Evolutionary conservation across 352 stramenopile species (phyloP), one percentile per base, ranked within the genome.

Genomic region (Thalassiosira livingstoniorum): DNA sequence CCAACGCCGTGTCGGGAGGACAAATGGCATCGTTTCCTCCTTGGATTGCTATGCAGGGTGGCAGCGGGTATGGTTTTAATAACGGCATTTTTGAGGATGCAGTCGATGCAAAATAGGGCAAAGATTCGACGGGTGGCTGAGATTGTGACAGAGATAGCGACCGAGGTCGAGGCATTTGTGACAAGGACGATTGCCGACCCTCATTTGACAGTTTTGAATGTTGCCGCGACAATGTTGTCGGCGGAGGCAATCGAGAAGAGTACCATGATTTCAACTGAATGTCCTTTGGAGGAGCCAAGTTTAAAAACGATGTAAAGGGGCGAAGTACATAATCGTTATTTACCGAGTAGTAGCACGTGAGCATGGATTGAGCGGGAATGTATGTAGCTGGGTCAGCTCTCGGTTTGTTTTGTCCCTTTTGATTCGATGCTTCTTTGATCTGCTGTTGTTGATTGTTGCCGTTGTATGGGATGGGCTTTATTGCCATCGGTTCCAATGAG

Each of bases 281-380:
- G 57, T 75, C 73, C 45, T 71, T 64, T 39, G 70, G 61, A 25
- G 83, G 73, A 10, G 79, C 61, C 54, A 89, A 60, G 54, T 82
- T 85, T 45, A 90, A 74, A 42, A 88, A 86, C n/a, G 57, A 67
- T 53, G 34, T 63, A 51, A 77, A 86, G 18, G 45, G 60, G 43
- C 62, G 43, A 39, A 86, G 29, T 13, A 77, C 80, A 70, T 87
- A 86, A 11, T 86, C 73, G 78, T 85, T 66, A 62, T 95, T 92
- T 39, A 73, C 75, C 32, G 84, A 93, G 71, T 93, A 95, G 55
- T 85, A 91, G 60, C 88, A 92, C 31, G 90, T 94, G n/a, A 94
- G 69, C 82, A 94, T 92, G 3, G 78, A 65, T 78, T 93, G 88
- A n/a, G 89, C 83, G 29, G 88, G 85, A 64, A 92, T 78, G 37